Evolutionary conservation across 129 eudicot genomes (phyloP), one percentile per base, ranked within the genome.

Genomic region (Dittrichia graveolens): DNA sequence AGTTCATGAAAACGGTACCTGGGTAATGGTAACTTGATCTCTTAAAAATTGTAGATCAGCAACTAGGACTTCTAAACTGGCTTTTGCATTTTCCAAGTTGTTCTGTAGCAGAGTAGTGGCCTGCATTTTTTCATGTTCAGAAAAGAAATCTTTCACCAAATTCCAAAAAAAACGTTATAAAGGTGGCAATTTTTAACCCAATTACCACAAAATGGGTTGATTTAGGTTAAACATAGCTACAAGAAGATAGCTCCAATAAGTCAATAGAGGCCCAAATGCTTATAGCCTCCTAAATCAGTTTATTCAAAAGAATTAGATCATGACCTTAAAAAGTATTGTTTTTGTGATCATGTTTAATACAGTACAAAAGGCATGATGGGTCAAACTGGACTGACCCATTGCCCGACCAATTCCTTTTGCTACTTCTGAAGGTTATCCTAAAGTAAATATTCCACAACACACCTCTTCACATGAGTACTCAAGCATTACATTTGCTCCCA

Each of bases 391-490:
- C 67, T 7, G 45, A 71, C 57, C 38, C 43, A 48, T 6, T 52
- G 4, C 14, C 49, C 11, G 14, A 68, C 15, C 73, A 24, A 9
- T 47, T 55, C 56, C 18, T 42, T 42, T 70, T 56, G 15, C 48
- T 55, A 72, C 37, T 46, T 60, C 56, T 45, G 34, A 10, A 61
- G 40, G 1, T 38, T 38, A 80, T 42, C 73, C 58, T 59, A 62
- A n/a, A 55, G n/a, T 19, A 69, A 62, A 44, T 12, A 60, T 69
- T 44, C 13, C 19, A 63, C 34, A 73, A 75, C n/a, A 59, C 48
- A 94, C 98, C 98, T 94, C 98, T 70, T 94, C 96, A 81, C 92
- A 86, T n/a, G 98, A 88, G 83, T 94, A 94, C 87, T 94, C 97
- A 41, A 94, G 83, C 98, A 94, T 94, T 67, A 94, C 98, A 73